Evolutionary conservation across 257 asterid genomes (phyloP), one percentile per base, ranked within the genome.

Genomic region (Pogostemon cablin): DNA sequence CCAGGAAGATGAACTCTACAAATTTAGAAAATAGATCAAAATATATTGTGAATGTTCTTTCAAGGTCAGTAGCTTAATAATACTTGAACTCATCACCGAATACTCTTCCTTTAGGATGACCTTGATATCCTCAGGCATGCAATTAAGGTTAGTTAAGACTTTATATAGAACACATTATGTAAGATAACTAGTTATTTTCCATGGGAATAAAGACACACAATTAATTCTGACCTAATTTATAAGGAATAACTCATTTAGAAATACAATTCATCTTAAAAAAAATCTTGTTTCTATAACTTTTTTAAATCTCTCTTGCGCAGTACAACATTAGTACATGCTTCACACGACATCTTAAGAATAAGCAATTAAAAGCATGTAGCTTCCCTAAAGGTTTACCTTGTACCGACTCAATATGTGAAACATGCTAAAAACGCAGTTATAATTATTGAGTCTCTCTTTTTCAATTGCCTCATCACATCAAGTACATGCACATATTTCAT

Each of bases 1-100:
- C 60, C 11, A 35, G 32, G 53, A 53, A 72, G 69, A 65, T 34
- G 50, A 77, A 77, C 7, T 41, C 20, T 35, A 52, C 66, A 68
- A 64, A 35, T 40, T 61, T 9, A 57, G 9, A 39, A 71, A 57
- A 68, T 49, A 68, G 42, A 72, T 34, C 34, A n/a, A 59, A 43
- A 46, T 57, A 62, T 59, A 50, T 50, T 50, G 57, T 66, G 34
- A n/a, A 64, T 65, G 55, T 10, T 48, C 57, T 65, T 50, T 4
- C 6, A 12, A 52, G 17, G 66, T 62, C 59, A 20, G 80, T 12
- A 43, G 44, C 40, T 43, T 55, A 64, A 63, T 38, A 48, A 37
- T 50, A 56, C 65, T 38, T 10, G 17, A 53, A 39, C 52, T 39
- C 66, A 38, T 40, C 55, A 44, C 5, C 3, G 39, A 59, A 38